Evolutionary conservation across 2,329 filamentous ascomycete genomes (phyloP), one percentile per base, ranked within the genome.

Genomic region (Lasiodiplodia citricola): DNA sequence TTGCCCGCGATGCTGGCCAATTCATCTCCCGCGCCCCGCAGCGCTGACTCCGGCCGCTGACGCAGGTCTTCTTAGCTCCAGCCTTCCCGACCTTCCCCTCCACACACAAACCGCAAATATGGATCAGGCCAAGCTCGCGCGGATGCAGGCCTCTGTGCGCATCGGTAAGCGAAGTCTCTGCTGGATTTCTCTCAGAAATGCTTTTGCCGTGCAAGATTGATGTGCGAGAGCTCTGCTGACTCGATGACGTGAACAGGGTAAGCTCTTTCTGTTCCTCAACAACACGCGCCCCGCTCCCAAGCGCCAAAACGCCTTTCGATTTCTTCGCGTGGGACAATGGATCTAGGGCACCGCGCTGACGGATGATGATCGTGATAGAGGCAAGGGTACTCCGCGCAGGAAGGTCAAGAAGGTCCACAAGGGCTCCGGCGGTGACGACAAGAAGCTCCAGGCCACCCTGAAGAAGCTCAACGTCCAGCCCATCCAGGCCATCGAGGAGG

Each of bases 401-500:
- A 96, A 97, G 90, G 91, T 96, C 84, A 99, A 98, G 93, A 96
- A 97, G 86, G 92, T 95, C 75, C 93, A 96, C 85, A 93, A 93
- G 83, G 92, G 90, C 83, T 92, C 92, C 75, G 93, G 92, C 81
- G 93, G 92, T 83, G 96, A 99, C 83, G 96, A 99, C 91, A 98
- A 97, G 93, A 99, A 99, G 90, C 93, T 99, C 74, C 96, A 99
- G 87, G 90, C 91, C 72, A 87, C 93, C 72, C 89, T 99, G 75
- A 99, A 99, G 92, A 99, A 99, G 92, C 90, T 99, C 83, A 98
- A 98, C 86, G 95, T 97, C 70, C 96, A 99, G 90, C 96, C 96
- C 79, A 98, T 99, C 85, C 94, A 97, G 87, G 93, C 92, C 75
- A 99, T 99, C 79, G 96, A 99, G 90, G 96, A 99, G 88, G 96